Evolutionary conservation across 352 stramenopile species (phyloP).

Genomic region (Pythium monospermum): DNA sequence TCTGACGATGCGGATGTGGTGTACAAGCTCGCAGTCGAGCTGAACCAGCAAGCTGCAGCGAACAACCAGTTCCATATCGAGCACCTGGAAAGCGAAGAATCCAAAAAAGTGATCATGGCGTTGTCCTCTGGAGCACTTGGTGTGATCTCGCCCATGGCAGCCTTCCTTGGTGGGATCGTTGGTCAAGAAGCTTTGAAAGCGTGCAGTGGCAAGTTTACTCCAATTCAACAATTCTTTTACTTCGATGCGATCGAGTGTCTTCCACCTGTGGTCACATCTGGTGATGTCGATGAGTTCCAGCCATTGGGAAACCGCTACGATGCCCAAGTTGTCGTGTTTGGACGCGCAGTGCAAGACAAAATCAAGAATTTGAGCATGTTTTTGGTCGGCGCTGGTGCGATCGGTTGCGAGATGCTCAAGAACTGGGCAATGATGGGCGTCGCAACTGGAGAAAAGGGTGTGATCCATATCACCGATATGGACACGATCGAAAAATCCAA

Average conservation of each 20-base stretch:
- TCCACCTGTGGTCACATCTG: slow-evolving; percentile 73
- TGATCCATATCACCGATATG: slow-evolving; percentile 98
- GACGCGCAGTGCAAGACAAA: slow-evolving; percentile 66
- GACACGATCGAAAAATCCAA: slow-evolving; percentile 99
- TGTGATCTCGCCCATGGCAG: slow-evolving; percentile 95
- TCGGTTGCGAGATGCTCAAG: slow-evolving; percentile 99
- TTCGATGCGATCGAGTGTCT: slow-evolving; percentile 97
- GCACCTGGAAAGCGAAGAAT: slow-evolving; percentile 53
- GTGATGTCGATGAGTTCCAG: slow-evolving; percentile 47
- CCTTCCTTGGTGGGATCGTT: slow-evolving; percentile 96
- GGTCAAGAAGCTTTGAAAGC: slow-evolving; percentile 98
- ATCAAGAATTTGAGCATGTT: slow-evolving; percentile 92
- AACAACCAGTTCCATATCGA: slow-evolving; percentile 64
- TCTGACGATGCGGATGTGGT: slow-evolving; percentile 84
- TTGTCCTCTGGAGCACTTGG: slow-evolving; percentile 87
- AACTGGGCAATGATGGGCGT: slow-evolving; percentile 99
- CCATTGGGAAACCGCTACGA: slow-evolving; percentile 88
- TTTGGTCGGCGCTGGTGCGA: slow-evolving; percentile 97
- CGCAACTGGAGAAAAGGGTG: slow-evolving; percentile 73
- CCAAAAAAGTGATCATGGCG: slow-evolving; percentile 65
- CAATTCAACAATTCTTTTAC: slow-evolving; percentile 99
- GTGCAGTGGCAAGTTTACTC: slow-evolving; percentile 98
- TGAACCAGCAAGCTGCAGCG: slow-evolving; percentile 69
- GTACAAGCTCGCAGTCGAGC: slow-evolving; percentile 57
- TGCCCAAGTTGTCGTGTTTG: slow-evolving; percentile 90